Conservation (phyloP, 495 filamentous ascomycete genomes). For the Glutinoglossum americanum region DNA sequence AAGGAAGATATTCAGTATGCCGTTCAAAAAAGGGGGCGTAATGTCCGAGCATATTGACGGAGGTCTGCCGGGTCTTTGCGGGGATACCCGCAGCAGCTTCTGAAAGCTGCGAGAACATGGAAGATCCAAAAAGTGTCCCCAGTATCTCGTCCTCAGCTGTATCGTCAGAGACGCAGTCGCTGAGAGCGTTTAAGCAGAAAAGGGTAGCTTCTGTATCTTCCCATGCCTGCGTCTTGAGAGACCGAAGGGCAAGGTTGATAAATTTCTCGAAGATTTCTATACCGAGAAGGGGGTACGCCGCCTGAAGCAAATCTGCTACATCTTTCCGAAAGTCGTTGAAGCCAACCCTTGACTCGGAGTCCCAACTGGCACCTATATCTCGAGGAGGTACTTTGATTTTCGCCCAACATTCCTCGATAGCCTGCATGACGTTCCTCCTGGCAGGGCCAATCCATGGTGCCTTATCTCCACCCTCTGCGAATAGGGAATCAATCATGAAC, state of each 20-base stretch:
- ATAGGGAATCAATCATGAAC: conserved; percentile 22
- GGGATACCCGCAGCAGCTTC: conserved; percentile 33
- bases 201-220: conserved; percentile 56
- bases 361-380: conserved; percentile 33
- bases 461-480: conserved; percentile 15
- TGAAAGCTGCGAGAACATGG: conserved; percentile 37
- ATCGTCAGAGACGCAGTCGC: conserved; percentile 53
- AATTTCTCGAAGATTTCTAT: conserved; percentile 47
- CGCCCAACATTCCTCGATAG: conserved; percentile 34
- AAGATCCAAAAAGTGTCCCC: conserved; percentile 42
- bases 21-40: conserved; percentile 70
- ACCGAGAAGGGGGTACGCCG: conserved; percentile 50
- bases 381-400: conserved; percentile 39
- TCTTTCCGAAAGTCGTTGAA: conserved; percentile 67
- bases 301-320: conserved; percentile 57
- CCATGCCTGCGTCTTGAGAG: conserved; percentile 42
- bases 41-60: conserved; percentile 52
- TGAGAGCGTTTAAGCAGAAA: conserved; percentile 56
- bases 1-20: conserved; percentile 44
- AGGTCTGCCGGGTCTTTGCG: conserved; percentile 49
- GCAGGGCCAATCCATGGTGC: conserved; percentile 18
- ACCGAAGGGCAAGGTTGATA: conserved; percentile 35
- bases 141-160: conserved; percentile 42
- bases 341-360: conserved; percentile 42
- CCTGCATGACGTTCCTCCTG: conserved; percentile 25